These are phyloP conservation scores for Phalaenopsis hybrid DNA, from an alignment of 116 monocot species.

Conservation along the genomic window DNA sequence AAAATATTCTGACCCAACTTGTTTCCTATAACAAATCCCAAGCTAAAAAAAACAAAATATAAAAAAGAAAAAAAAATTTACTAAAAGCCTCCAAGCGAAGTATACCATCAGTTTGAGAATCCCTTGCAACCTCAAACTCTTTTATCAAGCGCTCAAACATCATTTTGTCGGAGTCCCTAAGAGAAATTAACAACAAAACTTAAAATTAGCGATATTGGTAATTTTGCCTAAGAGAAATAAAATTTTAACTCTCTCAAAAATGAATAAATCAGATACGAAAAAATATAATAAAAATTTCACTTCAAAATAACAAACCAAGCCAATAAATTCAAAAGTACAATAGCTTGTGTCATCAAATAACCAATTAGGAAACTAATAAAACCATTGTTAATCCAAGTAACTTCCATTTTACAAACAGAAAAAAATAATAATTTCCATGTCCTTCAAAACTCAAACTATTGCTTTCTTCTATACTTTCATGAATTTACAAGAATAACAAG, in stretches of 20 bases:
- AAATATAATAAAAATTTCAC: neutral
- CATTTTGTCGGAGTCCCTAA: conserved; percentile 92
- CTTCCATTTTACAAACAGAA: neutral
- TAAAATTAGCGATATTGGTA: neutral
- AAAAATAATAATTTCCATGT: neutral
- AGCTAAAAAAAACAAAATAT: no score
- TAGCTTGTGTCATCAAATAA: neutral
- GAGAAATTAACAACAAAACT: neutral
- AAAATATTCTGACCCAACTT: no score
- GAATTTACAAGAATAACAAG: neutral
- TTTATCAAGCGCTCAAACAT: no score
- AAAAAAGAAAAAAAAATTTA: no score
- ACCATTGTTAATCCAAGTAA: neutral
- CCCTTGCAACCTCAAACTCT: conserved; percentile 75
- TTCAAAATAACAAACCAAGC: neutral
- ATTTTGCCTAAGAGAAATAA: neutral
- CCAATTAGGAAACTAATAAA: neutral
- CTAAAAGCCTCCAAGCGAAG: neutral
- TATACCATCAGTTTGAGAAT: conserved; percentile 82
- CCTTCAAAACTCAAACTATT: neutral
- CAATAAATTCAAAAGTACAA: neutral
- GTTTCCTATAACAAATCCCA: no score
- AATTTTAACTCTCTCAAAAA: neutral
- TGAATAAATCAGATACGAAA: neutral
- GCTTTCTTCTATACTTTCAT: neutral